Evolutionary conservation across 1,284 basidiomycete species (phyloP), one percentile per base, ranked within the genome.

Genomic region (Ustilago shanxiensis): DNA sequence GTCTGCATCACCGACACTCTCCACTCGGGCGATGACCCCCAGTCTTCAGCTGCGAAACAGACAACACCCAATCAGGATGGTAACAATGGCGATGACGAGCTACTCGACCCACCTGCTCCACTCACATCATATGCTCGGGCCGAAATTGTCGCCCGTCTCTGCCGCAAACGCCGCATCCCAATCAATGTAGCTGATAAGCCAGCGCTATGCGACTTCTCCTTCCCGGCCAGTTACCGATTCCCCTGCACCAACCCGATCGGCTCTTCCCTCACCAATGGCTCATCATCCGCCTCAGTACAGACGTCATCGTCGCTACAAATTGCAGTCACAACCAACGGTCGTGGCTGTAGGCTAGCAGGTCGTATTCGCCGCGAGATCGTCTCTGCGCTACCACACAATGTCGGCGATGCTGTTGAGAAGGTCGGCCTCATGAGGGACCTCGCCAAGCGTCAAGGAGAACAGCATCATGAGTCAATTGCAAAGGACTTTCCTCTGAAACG

Each of bases 111-210:
- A 4, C 4, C 29, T 5, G 28, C 55, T 1, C 31, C 67, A 13
- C 50, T 78, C 31, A 62, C 70, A 35, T 60, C 68, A 10, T 69
- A 72, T 11, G 62, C 56, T 3, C 60, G 79, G 29, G 81, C 82
- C 26, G 53, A 71, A 18, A 52, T 83, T 44, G 67, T 86, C 20
- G 45, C 63, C n/a, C 47, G 41, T 1, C 70, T 83, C 2, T 85
- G 83, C 55, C 56, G 79, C 10, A 50, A 45, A 47, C 67, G 80
- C 3, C 89, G 90, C 45, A 91, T 97, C 53, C 92, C 91, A 2
- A 88, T 95, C 78, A 98, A 96, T 81, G 90, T 93, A 33, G 91
- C 94, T 8, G 96, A 98, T 87, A 91, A 92, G 81, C 93, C 94
- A 1, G 88, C 90, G 10, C 88, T 96, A 24, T 97, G 94, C 86